Evolutionary conservation across 2,329 filamentous ascomycete species (phyloP).

Genomic region (Aspergillus japonicus): DNA sequence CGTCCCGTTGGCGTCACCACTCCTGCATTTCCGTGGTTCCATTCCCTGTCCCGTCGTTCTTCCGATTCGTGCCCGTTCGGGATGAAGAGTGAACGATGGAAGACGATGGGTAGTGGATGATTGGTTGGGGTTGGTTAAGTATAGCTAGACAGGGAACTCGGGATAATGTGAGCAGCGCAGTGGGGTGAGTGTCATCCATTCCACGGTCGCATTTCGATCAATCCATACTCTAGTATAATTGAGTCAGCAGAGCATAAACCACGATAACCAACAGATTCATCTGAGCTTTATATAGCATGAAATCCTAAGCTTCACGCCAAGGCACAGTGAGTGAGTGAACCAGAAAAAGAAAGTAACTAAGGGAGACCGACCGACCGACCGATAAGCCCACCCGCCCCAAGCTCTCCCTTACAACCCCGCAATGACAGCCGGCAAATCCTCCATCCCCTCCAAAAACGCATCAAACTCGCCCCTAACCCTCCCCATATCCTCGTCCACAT

Average conservation of each 20-base stretch:
- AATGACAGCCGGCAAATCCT: not conserved
- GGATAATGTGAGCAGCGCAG: not conserved
- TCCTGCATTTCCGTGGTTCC: slow-evolving; percentile 4
- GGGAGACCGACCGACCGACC: too few relatives aligned
- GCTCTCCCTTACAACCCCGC: not conserved
- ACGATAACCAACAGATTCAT: not conserved
- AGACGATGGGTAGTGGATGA: too few relatives aligned
- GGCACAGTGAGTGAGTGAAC: too few relatives aligned
- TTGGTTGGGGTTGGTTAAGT: not conserved
- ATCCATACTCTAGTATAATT: not conserved
- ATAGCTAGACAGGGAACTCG: not conserved
- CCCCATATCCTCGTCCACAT: slow-evolving; percentile 49
- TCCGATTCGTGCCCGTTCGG: not conserved
- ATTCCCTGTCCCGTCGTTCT: not conserved
- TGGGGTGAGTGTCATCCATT: not conserved
- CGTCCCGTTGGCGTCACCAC: slow-evolving; percentile 9
- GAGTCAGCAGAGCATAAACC: not conserved
- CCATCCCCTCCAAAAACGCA: slow-evolving; percentile 27
- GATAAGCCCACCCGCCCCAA: too few relatives aligned
- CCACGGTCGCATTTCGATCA: not conserved
- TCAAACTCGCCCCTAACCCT: slow-evolving; percentile 44
- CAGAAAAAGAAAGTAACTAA: too few relatives aligned
- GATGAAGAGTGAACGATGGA: not conserved
- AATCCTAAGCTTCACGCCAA: too few relatives aligned
- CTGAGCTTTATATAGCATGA: too few relatives aligned